Evolutionary conservation across 352 stramenopile species (phyloP), one percentile per base, ranked within the genome.

Genomic region (Salisapilia sapeloensis): DNA sequence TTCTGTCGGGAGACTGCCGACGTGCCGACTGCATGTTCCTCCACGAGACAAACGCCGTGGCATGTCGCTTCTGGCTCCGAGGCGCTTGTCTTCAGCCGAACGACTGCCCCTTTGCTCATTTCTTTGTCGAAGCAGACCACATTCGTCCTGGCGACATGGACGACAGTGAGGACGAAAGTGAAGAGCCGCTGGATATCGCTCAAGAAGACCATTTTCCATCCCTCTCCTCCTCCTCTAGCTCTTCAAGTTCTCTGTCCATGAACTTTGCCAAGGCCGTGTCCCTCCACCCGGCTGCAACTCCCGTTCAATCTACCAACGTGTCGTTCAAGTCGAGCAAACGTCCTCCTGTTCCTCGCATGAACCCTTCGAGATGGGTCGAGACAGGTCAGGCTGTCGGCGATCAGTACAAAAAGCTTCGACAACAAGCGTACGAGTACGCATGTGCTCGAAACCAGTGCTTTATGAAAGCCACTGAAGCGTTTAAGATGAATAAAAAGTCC

Each of bases 11-110:
- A 13, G 67, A 86, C 26, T 90, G 74, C 26, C 70, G 71, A 27
- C 70, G 74, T 40, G 70, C 74, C 4, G 74, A 90, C 38, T 90
- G 74, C 53, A 85, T 83, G 74, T 90, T 90, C 53, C 42, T 90
- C 23, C 74, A 90, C 40, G 69, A 86, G 40, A 90, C 74, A 33
- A 46, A 86, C 49, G 53, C 48, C 24, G 78, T 90, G 36, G 84
- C 74, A 29, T 90, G 74, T 39, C 74, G 74, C 31, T 90, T 85
- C 26, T 90, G 74, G 74, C 50, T 90, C 20, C 70, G 74, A 9
- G 74, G 74, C 18, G 57, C 66, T 33, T 90, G 74, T 34, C 49
- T 85, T 35, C 70, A 90, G 48, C 60, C 46, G 5, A 61, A 85
- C 28, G 53, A 79, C 25, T 90, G 74, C 38, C 67, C 83, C 2